Evolutionary conservation across 345 rosid species (phyloP), one percentile per base, ranked within the genome.

Genomic region (Barbarea vulgaris): DNA sequence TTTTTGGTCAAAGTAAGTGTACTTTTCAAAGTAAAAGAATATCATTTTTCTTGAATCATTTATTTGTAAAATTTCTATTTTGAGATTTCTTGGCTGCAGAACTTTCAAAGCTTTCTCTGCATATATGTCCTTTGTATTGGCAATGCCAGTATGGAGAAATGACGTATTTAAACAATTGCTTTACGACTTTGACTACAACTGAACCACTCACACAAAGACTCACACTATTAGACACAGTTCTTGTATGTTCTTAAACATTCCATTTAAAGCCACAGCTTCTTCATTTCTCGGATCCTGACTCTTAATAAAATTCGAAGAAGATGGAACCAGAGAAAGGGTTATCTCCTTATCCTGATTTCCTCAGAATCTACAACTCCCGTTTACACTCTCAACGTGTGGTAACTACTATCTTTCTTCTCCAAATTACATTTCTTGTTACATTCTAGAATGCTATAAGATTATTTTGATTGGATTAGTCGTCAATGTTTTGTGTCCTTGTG

Each of bases 271-370:
- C n/a, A 30, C 21, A 47, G 36, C 15, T 47, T 34, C 41, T 50
- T 39, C 52, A 36, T 19, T 11, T 37, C n/a, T 31, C 9, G 7
- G 62, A 51, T 5, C 46, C 1, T 22, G 19, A 25, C 52, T n/a
- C 21, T 13, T 53, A 8, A 15, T 30, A 47, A 17, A 47, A n/a
- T n/a, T n/a, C 6, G 55, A 54, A 21, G 27, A 73, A 31, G 55
- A 73, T 73, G 77, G 30, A 3, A 3, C 25, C 12, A 3, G 48
- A 67, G 9, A 22, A 21, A 2, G 71, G 46, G 0, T 67, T 67
- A n/a, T 24, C 77, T 73, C 77, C 77, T 0, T 55, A 27, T 50
- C 71, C 77, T 19, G 71, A 73, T 24, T 55, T 73, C 3, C 18
- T 64, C 37, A n/a, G 11, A 1, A 33, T 44, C 48, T 73, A 21